Conservation (phyloP, 495 filamentous ascomycete species). For the Neurospora terricola region DNA sequence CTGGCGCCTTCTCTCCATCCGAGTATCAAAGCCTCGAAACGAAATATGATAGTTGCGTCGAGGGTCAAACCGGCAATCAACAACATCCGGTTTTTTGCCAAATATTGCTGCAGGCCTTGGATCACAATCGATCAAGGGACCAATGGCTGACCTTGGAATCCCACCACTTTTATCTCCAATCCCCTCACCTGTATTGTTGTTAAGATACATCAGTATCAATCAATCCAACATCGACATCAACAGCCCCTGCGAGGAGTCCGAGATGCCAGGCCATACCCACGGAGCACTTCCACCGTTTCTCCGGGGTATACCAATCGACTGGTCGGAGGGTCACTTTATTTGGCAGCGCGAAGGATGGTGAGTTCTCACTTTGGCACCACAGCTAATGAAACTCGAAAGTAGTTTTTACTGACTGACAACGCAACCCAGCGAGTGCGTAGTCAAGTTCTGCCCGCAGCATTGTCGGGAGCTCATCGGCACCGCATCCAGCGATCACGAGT, state of each 20-base stretch:
- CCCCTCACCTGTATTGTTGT: neutral
- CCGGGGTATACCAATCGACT: neutral
- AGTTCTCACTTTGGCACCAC: neutral
- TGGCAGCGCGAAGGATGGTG: neutral
- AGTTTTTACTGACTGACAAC: neutral
- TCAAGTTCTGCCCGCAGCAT: neutral
- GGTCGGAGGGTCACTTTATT: neutral
- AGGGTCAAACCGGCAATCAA: neutral
- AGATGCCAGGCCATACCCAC: neutral
- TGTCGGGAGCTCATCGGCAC: neutral
- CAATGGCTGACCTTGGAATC: neutral
- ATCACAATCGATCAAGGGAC: neutral
- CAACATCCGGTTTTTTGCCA: neutral
- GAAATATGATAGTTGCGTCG: neutral
- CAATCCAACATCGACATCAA: neutral
- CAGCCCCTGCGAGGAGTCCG: neutral
- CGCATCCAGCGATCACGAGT: neutral
- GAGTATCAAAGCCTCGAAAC: neutral
- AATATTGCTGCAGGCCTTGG: neutral
- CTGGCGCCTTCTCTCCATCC: neutral
- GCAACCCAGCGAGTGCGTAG: neutral
- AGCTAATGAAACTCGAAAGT: neutral
- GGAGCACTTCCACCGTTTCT: neutral
- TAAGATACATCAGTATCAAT: neutral
- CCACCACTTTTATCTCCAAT: neutral